Evolutionary conservation across 164 flowering plant species (phyloP).

Genomic region (Chloranthus sessilifolius): DNA sequence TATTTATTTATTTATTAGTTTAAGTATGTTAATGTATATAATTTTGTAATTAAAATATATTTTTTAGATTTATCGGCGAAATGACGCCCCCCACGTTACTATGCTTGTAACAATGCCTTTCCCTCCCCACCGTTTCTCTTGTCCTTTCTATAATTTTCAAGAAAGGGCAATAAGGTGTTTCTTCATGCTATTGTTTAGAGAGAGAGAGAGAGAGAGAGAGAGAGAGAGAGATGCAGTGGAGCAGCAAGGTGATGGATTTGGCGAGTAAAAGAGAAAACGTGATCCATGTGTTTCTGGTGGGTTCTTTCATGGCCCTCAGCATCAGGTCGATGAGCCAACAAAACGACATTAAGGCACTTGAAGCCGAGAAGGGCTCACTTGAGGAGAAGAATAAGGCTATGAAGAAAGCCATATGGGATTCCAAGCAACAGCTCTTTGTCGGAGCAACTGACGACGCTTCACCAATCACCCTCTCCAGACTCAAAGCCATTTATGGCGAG

Average conservation of each 20-base stretch:
- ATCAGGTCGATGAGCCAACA: constrained; percentile 55
- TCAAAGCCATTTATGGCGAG: constrained; percentile 62
- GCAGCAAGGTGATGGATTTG: background rate
- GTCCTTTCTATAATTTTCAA: too few species aligned
- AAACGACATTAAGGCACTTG: constrained; percentile 42
- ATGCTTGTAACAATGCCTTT: too few species aligned
- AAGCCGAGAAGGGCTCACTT: constrained; percentile 51
- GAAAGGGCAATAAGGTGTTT: too few species aligned
- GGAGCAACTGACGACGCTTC: constrained; percentile 34
- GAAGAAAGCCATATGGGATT: constrained; percentile 64
- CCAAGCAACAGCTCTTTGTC: constrained; percentile 72
- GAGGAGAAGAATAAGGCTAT: constrained; percentile 50
- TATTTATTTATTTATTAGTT: too few species aligned
- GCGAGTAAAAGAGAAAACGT: constrained; percentile 9
- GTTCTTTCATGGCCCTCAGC: constrained; percentile 32
- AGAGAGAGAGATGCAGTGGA: too few species aligned
- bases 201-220: too few species aligned
- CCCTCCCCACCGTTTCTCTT: too few species aligned
- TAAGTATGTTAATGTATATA: too few species aligned
- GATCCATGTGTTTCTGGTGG: constrained; percentile 35
- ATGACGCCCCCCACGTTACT: too few species aligned
- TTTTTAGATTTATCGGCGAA: too few species aligned
- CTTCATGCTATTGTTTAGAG: too few species aligned
- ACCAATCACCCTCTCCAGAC: constrained; percentile 39
- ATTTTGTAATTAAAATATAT: too few species aligned